phyloP scores from a whole-genome alignment of 1,139 yeast species.

The Hyphopichia fennica region DNA sequence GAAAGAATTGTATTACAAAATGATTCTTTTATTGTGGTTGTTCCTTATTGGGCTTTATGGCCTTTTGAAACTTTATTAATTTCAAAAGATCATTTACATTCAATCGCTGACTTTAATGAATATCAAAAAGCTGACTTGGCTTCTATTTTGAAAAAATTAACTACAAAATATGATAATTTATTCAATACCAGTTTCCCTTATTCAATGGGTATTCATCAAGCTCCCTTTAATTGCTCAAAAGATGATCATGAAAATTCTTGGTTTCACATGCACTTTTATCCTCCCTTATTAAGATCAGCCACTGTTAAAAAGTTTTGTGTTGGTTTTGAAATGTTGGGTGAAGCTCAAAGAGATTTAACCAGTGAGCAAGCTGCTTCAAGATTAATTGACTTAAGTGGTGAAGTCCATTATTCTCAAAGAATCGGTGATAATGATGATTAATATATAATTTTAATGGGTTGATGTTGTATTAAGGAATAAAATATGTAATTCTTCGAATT shows the following conservation, averaged over 20 bases:
- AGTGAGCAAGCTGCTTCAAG: slow-evolving; percentile 72
- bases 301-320: slow-evolving; percentile 75
- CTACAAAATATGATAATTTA: slow-evolving; percentile 70
- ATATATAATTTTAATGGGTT: too few relatives aligned
- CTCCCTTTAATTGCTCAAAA: slow-evolving; percentile 49
- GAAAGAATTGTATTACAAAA: slow-evolving; percentile 59
- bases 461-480: too few relatives aligned
- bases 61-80: slow-evolving; percentile 73
- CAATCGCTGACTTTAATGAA: slow-evolving; percentile 49
- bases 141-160: slow-evolving; percentile 49
- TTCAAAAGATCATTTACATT: slow-evolving; percentile 53
- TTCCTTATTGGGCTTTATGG: slow-evolving; percentile 86
- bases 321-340: slow-evolving; percentile 78
- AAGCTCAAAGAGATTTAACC: slow-evolving; percentile 76
- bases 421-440: slow-evolving; percentile 3
- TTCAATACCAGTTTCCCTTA: slow-evolving; percentile 73
- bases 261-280: slow-evolving; percentile 79
- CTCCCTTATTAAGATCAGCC: slow-evolving; percentile 73
- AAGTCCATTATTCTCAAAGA: slow-evolving; percentile 29
- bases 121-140: slow-evolving; percentile 61
- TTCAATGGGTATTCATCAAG: slow-evolving; percentile 81
- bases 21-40: slow-evolving; percentile 66
- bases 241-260: slow-evolving; percentile 50
- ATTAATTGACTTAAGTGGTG: slow-evolving; percentile 46
- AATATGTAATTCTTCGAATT: too few relatives aligned